Evolutionary conservation across 768 basidiomycete species (phyloP), one percentile per base, ranked within the genome.

Genomic region (Suillus brevipes): DNA sequence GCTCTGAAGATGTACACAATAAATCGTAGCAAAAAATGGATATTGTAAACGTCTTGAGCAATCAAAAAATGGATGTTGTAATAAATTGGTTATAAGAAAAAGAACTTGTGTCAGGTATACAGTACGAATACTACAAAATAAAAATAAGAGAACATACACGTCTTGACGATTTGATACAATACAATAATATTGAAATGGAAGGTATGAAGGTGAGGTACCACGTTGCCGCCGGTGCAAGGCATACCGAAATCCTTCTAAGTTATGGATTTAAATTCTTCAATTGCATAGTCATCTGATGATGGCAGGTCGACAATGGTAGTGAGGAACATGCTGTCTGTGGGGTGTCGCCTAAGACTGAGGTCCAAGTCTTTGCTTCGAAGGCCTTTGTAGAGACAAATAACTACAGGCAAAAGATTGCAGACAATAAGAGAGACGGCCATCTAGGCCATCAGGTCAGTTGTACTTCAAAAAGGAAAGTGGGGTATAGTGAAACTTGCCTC

Each of bases 341-440:
- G 23, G 12, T 14, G 20, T 25, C 12, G 52, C 34, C 47, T 28
- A 38, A 50, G 63, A 25, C 38, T 56, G 23, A 50, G 12, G 50
- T 66, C 63, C 18, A 59, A 14, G 34, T 60, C 67, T 20, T 53
- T 67, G 0, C 47, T 55, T 38, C 49, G 65, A 23, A 70, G 34
- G 49, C 60, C 50, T 34, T 63, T 65, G 43, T 66, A 62, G 53
- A 70, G 10, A 6, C 20, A 60, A 16, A 62, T 71, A n/a, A 71
- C 67, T 28, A 72, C 49, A 40, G 65, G 62, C 47, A 72, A 65
- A 59, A 66, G 62, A 20, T 72, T 60, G 53, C 71, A 68, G 20
- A 65, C 56, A 49, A 64, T 58, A 6, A 73, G 61, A 58, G 63
- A 57, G 13, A 73, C 23, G 6, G 62, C 64, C 63, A 67, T 65